Evolutionary conservation across 495 filamentous ascomycete genomes (phyloP).

Genomic region (Neurospora sp.): DNA sequence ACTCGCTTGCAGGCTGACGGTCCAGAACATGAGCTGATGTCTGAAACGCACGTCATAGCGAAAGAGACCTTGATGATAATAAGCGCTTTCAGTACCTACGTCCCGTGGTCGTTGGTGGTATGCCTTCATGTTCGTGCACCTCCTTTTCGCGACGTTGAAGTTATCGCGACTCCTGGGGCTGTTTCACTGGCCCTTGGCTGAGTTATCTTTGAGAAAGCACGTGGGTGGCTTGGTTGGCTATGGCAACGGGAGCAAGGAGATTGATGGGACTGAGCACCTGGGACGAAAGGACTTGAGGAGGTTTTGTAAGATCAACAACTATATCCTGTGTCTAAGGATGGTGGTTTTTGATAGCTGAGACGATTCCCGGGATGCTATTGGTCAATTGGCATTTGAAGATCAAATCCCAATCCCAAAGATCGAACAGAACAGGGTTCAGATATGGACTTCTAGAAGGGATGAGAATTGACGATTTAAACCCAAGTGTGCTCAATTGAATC

Average conservation of each 20-base stretch:
- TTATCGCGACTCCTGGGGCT: background rate
- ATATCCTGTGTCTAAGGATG: background rate
- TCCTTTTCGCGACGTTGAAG: background rate
- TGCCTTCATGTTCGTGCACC: background rate
- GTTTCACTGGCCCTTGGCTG: background rate
- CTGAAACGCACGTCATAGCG: background rate
- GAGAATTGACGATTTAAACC: background rate
- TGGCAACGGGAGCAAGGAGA: background rate
- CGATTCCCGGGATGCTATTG: background rate
- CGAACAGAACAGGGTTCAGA: background rate
- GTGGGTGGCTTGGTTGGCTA: background rate
- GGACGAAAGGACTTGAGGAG: background rate
- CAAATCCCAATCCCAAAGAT: background rate
- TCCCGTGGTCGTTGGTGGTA: background rate
- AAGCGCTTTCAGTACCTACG: background rate
- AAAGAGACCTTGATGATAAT: background rate
- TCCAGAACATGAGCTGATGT: background rate
- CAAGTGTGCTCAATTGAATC: background rate
- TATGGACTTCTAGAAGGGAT: background rate
- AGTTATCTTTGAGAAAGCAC: background rate
- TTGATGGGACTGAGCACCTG: background rate
- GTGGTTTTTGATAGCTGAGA: background rate
- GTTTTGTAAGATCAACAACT: background rate
- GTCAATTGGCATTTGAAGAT: background rate
- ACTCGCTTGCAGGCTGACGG: background rate